Base-by-base conservation (phyloP, 2,329 filamentous ascomycete genomes). In the Paraphaeosphaeria minitans region DNA sequence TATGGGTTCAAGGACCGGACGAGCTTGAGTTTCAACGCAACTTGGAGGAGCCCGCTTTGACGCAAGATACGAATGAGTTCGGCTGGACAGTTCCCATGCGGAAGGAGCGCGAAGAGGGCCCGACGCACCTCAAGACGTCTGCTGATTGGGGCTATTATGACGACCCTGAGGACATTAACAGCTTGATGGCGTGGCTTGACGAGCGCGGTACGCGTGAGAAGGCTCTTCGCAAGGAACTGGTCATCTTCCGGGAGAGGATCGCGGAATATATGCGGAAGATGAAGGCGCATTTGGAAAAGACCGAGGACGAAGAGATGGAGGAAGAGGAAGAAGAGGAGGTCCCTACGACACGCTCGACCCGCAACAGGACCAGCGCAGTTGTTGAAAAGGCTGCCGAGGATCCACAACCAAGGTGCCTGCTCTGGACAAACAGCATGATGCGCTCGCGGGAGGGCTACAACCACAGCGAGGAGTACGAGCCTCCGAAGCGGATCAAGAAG, bases 1-100 rank as follows among this genome's bases (percentile, higher is more conserved):
- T 99, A 57, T 99, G 95, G 95, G 88, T 99, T 14, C 95, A 99
- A 77, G 95, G 95, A 0, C 95, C 95, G 0, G 92, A 97, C 73
- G 89, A 94, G 57, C 85, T 96, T 73, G 92, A 97, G 63, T 82
- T 95, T 65, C 68, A 72, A 21, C 80, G 84, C 0, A 72, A 73
- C 51, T 45, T 75, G 37, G 70, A 72, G 50, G 80, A 86, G 7
- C 88, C 92, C 19, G 84, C 89, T 60, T 86, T 92, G 74, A 85
- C 88, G 57, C 87, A 92, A 71, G 96, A 97, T 75, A 85, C 86
- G 71, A 83, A 85, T 58, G 86, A 88, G 64, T 95, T 95, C 77
- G 85, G 89, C 65, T 89, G 93, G 80, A 96, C 91, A 1, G 88
- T 97, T 0, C 87, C 89, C 0, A 90, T 97, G 76, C 89, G 95